Percentiles rank a stretch among this genome's conserved stretches.
Conservation (phyloP, 805 yeast genomes). For the Sugiyamaella valdiviana region DNA sequence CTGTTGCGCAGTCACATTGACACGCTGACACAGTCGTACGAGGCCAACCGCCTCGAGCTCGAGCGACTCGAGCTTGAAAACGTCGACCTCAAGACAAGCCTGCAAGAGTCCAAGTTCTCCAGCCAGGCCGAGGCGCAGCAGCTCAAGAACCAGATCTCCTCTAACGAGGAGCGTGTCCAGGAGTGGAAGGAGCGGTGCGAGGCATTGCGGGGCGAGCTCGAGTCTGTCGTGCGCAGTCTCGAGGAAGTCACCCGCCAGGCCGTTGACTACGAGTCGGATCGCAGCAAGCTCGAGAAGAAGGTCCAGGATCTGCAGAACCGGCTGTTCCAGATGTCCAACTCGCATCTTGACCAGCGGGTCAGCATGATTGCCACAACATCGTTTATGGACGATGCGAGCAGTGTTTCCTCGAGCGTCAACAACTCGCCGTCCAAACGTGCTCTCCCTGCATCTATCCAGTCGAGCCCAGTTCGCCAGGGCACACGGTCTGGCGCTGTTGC, state of each 20-base stretch:
- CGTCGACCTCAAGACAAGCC: slow-evolving; percentile 21
- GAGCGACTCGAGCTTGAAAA: slow-evolving; percentile 23
- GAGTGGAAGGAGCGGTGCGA: slow-evolving; percentile 29
- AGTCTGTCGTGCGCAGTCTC: slow-evolving; percentile 26
- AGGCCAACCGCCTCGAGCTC: slow-evolving; percentile 19
- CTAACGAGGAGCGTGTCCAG: slow-evolving; percentile 19
- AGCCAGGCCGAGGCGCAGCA: slow-evolving; percentile 23
- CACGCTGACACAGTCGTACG: slow-evolving; percentile 18
- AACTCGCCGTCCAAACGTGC: not conserved
- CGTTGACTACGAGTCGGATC: slow-evolving; percentile 32
- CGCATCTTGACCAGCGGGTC: slow-evolving; percentile 18
- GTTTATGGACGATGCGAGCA: slow-evolving; percentile 1
- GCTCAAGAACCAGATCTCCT: slow-evolving; percentile 21
- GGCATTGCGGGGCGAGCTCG: slow-evolving; percentile 29
- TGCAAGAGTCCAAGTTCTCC: slow-evolving; percentile 21
- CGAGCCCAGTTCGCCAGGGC: not conserved
- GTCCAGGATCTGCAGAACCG: slow-evolving; percentile 24
- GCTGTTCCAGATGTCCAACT: slow-evolving; percentile 13
- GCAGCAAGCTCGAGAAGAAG: slow-evolving; percentile 24
- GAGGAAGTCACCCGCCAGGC: slow-evolving; percentile 35
- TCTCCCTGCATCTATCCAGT: not conserved
- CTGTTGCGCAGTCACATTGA: slow-evolving; percentile 18
- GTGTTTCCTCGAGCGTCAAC: slow-evolving; percentile 1
- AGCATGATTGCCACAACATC: slow-evolving; percentile 16
- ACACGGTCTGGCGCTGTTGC: too few species aligned